Evolutionary conservation across 805 yeast species (phyloP), one percentile per base, ranked within the genome.

Genomic region (Cyberlindnera maclurae): DNA sequence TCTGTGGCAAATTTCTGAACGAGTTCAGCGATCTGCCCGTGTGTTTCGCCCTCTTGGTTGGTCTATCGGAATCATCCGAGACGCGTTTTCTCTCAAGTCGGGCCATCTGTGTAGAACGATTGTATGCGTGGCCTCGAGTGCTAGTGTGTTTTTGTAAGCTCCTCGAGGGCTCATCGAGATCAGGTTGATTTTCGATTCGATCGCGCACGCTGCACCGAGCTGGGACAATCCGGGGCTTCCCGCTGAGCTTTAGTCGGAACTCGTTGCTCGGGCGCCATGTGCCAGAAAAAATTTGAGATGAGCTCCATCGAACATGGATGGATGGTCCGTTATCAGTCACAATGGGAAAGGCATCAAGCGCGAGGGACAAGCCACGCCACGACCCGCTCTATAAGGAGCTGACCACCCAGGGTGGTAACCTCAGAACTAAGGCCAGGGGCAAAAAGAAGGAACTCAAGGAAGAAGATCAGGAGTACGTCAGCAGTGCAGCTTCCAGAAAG

Each of bases 341-440:
- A 12, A 83, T 83, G 94, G 93, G 85, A 37, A 84, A 82, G 61
- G 78, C 73, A 4, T 59, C 65, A 35, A 75, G 69, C 13, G 52
- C 63, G 31, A 78, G 64, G 51, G 70, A 67, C 12, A 75, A 75
- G 50, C 79, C 68, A 40, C 85, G 89, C 51, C 95, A 86, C 57
- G 84, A 77, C 52, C 95, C 97, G 3, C 67, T 88, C 37, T 75
- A 79, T 52, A 80, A 75, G 54, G 95, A 87, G 50, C 69, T 89
- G 33, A 73, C 85, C n/a, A 70, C 85, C 26, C 78, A 76, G 30
- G 74, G 78, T 31, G 96, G 96, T 12, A 75, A 72, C 39, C 70
- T 86, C 50, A 78, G 82, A 58, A 58, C 60, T 33, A 51, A 54
- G 24, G 47, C 51, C 12, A 56, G 62, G 29, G 61, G 64, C 16